These are phyloP conservation scores for Phialocephala subalpina DNA, from an alignment of 2,329 filamentous ascomycete genomes.

Conservation along the genomic window DNA sequence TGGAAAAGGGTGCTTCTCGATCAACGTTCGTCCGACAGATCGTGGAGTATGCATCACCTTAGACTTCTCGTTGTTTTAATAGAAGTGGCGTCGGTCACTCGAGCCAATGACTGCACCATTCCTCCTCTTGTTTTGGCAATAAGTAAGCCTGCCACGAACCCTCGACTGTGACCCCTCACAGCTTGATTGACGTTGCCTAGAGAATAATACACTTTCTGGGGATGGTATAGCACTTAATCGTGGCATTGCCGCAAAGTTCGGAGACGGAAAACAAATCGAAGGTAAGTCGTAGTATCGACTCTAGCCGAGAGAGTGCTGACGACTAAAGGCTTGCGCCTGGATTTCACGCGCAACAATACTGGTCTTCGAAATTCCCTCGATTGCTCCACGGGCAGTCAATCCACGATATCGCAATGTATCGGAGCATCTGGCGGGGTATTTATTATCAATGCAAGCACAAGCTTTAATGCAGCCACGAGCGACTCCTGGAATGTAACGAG, in stretches of 20 bases:
- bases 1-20: no score
- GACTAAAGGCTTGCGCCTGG: neutral
- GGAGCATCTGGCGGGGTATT: neutral
- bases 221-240: constrained; percentile 5
- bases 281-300: neutral
- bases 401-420: neutral
- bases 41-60: no score
- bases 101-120: neutral
- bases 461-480: neutral
- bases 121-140: neutral
- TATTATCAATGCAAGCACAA: neutral
- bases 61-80: no score
- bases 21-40: no score
- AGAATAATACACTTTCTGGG: constrained; percentile 1
- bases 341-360: constrained; percentile 1
- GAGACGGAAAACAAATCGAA: neutral
- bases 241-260: neutral
- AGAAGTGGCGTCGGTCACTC: no score
- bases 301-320: neutral
- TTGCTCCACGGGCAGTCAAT: neutral
- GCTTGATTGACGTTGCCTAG: neutral
- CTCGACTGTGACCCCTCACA: no score
- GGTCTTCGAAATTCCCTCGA: neutral
- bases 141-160: neutral
- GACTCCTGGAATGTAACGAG: constrained; percentile 1